Evolutionary conservation across 805 yeast species (phyloP), one percentile per base, ranked within the genome.

Genomic region (Kazachstania martiniae): DNA sequence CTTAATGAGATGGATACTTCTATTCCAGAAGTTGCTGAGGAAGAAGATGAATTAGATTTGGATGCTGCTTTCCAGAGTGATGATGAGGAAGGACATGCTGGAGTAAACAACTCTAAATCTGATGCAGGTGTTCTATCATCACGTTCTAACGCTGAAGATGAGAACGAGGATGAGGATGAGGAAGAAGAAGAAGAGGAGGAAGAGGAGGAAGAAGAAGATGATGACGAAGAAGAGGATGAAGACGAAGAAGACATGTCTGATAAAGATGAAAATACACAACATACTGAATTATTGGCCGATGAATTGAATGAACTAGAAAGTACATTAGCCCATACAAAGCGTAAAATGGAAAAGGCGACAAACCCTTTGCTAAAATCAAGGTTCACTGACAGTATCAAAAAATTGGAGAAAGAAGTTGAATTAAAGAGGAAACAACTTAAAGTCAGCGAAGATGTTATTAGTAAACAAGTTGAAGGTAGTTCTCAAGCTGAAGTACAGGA

Each of bases 351-450:
- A 14, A 75, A 77, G 42, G 86, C 87, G 12, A 65, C 75, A 3
- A 85, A 85, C 51, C 87, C 89, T 44, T 78, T 89, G 59, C 68
- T 91, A 73, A 75, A 78, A 49, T 81, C 78, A 56, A 77, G 96
- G 60, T 82, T 87, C 53, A 68, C 77, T 46, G 91, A 81, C 42
- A 86, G 80, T 32, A 81, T 84, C 32, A 70, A 68, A 36, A 77
- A 87, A 39, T 66, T 91, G 49, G 77, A 75, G 54, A 75, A 77
- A 34, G 95, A 89, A 46, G 67, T 85, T 38, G 95, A 85, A 34
- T 67, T 75, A 49, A 91, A 89, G 62, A 71, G 70, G 57, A 65
- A 77, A 38, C 85, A 79, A 46, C 62, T 86, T 45, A 62, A 59
- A 42, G 52, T 41, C 12, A 57, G 53, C 31, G 66, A 56, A 33